phyloP scores from a whole-genome alignment of 1,284 basidiomycete genomes.

The Puccinia triticina region DNA sequence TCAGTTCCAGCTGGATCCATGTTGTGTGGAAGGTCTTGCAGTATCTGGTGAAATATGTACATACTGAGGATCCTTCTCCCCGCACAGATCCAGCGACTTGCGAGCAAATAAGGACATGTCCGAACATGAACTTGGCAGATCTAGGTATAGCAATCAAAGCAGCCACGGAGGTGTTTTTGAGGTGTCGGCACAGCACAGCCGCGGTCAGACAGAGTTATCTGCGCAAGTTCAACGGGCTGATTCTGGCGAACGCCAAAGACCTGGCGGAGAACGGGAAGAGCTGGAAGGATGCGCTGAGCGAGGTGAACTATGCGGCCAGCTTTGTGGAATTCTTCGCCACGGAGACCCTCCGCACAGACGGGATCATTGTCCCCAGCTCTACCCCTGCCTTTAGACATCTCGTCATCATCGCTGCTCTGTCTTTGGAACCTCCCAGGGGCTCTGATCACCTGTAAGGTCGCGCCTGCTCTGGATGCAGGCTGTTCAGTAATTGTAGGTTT shows the following conservation, averaged over 20 bases:
- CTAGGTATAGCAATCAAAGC: conserved; percentile 77
- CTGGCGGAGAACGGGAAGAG: conserved; percentile 90
- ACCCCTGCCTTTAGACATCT: conserved; percentile 76
- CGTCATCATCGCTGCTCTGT: conserved; percentile 67
- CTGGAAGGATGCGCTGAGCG: conserved; percentile 74
- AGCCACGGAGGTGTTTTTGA: conserved; percentile 74
- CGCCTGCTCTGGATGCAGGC: conserved; percentile 84
- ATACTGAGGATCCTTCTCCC: conserved; percentile 20
- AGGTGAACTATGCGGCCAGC: conserved; percentile 39
- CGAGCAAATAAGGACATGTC: conserved; percentile 75
- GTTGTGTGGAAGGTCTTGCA: background rate
- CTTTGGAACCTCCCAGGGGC: conserved; percentile 84
- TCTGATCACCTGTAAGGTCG: conserved; percentile 88
- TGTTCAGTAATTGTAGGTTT: conserved; percentile 76
- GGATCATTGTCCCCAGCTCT: conserved; percentile 81
- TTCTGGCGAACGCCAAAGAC: conserved; percentile 79
- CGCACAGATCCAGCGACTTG: conserved; percentile 77
- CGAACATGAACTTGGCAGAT: conserved; percentile 82
- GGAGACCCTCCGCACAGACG: conserved; percentile 58
- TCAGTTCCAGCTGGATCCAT: background rate
- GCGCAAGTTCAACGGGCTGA: conserved; percentile 71
- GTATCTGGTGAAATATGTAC: background rate
- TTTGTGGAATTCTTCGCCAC: conserved; percentile 64
- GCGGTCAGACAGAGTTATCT: conserved; percentile 78
- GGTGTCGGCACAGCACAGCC: conserved; percentile 64